Percentiles rank a stretch among this genome's conserved stretches.
Conservation (phyloP, 176 grass and related monocot species). For the Musa beccarii region DNA sequence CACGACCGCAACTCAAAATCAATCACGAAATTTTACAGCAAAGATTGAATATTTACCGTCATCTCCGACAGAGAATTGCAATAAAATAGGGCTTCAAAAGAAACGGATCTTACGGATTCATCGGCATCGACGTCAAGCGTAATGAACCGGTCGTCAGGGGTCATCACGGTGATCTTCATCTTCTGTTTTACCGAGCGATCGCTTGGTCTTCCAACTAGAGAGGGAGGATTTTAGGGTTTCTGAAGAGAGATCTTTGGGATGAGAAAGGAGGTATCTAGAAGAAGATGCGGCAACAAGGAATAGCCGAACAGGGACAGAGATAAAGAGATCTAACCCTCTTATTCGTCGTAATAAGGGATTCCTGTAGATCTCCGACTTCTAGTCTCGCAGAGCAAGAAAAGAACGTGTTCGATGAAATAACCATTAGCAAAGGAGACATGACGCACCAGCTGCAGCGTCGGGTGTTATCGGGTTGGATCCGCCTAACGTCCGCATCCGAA, state of each 20-base stretch:
- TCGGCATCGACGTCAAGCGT: slow-evolving; percentile 71
- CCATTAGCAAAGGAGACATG: too few relatives aligned
- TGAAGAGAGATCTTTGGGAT: background rate
- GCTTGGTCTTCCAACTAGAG: background rate
- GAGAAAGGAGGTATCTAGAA: background rate
- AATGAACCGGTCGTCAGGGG: slow-evolving; percentile 71
- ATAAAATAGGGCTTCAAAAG: background rate
- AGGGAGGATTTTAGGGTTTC: background rate
- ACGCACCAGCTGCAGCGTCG: too few relatives aligned
- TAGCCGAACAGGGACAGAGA: background rate
- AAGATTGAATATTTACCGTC: background rate
- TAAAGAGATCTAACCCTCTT: background rate
- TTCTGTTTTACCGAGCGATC: background rate
- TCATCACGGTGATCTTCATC: slow-evolving; percentile 98
- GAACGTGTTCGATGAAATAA: too few relatives aligned
- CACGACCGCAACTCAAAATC: slow-evolving; percentile 6
- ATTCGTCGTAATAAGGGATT: too few relatives aligned
- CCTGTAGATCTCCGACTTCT: too few relatives aligned
- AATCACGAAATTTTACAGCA: background rate
- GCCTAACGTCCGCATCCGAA: too few relatives aligned
- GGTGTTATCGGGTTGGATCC: too few relatives aligned
- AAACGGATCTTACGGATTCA: slow-evolving; percentile 46
- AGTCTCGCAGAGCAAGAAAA: too few relatives aligned
- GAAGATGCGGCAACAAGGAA: background rate
- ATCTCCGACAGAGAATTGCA: background rate